Percentiles rank a stretch among this genome's conserved stretches.
These are phyloP conservation scores for Artemisia tridentata DNA, from an alignment of 129 eudicot genomes.

Conservation along the genomic window DNA sequence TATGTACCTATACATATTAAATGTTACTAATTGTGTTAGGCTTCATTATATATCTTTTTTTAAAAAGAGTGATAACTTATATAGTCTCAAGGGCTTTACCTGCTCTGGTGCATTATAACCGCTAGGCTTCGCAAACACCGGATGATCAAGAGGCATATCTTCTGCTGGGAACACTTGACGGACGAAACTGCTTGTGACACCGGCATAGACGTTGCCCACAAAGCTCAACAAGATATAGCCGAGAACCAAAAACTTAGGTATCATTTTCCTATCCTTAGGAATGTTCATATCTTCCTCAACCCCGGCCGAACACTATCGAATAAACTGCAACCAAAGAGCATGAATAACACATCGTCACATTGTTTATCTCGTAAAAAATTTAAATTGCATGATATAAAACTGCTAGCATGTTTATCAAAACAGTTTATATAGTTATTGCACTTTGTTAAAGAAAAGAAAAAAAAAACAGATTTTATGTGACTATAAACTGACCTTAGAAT, in stretches of 20 bases:
- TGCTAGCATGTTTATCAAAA: too few species aligned
- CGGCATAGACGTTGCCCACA: conserved; percentile 5
- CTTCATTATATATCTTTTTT: background rate
- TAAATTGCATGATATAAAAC: background rate
- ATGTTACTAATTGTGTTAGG: background rate
- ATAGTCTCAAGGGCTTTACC: conserved; percentile 28
- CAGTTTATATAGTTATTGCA: too few species aligned
- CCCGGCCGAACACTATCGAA: background rate
- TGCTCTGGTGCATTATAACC: conserved; percentile 87
- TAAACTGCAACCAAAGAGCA: background rate
- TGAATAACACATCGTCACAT: background rate
- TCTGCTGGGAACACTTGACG: conserved; percentile 71
- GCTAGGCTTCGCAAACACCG: conserved; percentile 61
- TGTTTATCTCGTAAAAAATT: background rate
- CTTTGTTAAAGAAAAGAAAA: too few species aligned
- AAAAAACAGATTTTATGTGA: background rate
- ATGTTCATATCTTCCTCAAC: background rate
- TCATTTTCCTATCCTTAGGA: conserved; percentile 28
- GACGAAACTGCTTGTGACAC: conserved; percentile 37
- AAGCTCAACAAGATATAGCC: conserved; percentile 35
- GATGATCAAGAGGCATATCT: conserved; percentile 77
- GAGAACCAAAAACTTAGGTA: conserved; percentile 14
- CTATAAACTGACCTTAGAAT: background rate
- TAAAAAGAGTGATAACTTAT: background rate
- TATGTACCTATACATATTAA: conserved; percentile 57